Evolutionary conservation across 2,329 filamentous ascomycete species (phyloP), one percentile per base, ranked within the genome.

Genomic region (Lecanicillium sp.): DNA sequence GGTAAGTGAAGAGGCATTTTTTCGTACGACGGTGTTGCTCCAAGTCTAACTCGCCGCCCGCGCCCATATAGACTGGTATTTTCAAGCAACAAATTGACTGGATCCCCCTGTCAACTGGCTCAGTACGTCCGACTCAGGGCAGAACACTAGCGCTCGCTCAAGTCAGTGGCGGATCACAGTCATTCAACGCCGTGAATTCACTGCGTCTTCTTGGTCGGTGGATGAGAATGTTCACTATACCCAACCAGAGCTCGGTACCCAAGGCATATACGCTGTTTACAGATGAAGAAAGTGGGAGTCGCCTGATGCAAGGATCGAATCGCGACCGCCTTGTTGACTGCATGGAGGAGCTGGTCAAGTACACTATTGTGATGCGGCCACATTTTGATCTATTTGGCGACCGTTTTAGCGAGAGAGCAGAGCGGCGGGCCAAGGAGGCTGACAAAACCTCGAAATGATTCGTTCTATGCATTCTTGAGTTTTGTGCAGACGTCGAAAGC

Each of bases 41-140:
- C 22, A 25, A 25, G 22, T 22, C 30, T 40, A 30, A 43, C 19
- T 17, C 35, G 15, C 20, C 25, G 19, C 19, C 6, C 2, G 2
- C 19, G 7, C 17, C 6, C 19, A 43, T 43, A 6, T 36, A 73
- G 65, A 81, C 78, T 0, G 75, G 69, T 4, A 72, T 82, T 0
- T 83, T 83, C 64, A 83, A 83, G 46, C 79, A 80, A 46, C 78
- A 83, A 46, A 82, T 83, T 34, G 79, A 83, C 54, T 83, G 79
- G 80, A 78, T 83, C 29, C 78, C 78, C 0, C 60, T 83, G 0
- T 69, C 63, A 2, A 71, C 71, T 0, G 78, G 78, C 17, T 73
- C 72, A 8, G 71, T 83, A 0, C 72, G 78, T 1, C 79, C 77
- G 0, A 83, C 79, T 0, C 78, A 83, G 57, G 78, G 78, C 25